Base-by-base conservation (phyloP, 345 rosid genomes). In the Salix koriyanagi region DNA sequence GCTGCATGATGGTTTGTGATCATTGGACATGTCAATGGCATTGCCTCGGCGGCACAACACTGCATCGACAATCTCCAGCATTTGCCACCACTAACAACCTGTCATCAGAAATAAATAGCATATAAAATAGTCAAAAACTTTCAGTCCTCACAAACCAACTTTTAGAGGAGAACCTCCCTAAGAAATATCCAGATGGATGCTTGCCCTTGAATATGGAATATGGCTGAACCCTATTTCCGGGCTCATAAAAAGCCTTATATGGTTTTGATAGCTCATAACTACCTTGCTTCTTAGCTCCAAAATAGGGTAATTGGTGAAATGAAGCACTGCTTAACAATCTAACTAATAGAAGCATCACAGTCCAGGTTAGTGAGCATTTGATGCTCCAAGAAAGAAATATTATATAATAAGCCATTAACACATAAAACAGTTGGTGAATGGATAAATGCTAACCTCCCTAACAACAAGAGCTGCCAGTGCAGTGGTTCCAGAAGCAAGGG, bases 61-160 rank as follows among this genome's bases (percentile, higher is more conserved):
- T 48, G 97, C 98, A 70, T n/a, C 96, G 87, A 76, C 96, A 92
- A 73, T 92, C 98, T 81, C 98, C 97, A 30, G 92, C 97, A 62
- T 94, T 94, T 77, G 98, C 98, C 82, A 92, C 98, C 71, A 92
- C 79, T 87, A 94, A 73, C 37, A 71, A 85, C 85, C 98, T 94
- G 87, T 69, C 32, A 76, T 69, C 76, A 70, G 76, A 72, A 56
- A 72, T 41, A 60, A 80, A 61, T 42, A 16, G 64, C 42, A 81
- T 18, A 30, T 5, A 8, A 67, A 10, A 16, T 34, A 28, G n/a
- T 54, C 12, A 28, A 64, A 16, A 70, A 69, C 32, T 54, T 23
- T 4, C 8, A 39, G 18, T 7, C 13, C 32, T 67, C 65, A 70
- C 23, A 15, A 52, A 62, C 74, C 13, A 41, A 25, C 71, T 26